These are phyloP conservation scores for Annulohypoxylon stygium DNA, from an alignment of 495 filamentous ascomycete species.

Conservation along the genomic window DNA sequence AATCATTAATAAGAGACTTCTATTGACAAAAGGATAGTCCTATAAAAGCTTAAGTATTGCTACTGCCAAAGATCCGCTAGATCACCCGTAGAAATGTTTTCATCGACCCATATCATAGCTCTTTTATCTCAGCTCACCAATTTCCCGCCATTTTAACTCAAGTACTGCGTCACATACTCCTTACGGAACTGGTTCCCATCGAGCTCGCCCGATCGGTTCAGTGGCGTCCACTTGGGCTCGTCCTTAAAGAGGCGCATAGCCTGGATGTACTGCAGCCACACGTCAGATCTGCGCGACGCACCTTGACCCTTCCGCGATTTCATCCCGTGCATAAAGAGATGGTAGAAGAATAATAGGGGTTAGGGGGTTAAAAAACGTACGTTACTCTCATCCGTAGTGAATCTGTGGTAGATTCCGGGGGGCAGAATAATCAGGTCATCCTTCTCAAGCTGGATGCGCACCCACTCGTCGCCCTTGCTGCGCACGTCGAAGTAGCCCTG, in stretches of 20 bases:
- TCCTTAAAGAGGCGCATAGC: slow-evolving; percentile 99
- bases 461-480: slow-evolving; percentile 79
- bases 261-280: slow-evolving; percentile 79
- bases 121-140: background rate
- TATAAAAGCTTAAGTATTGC: slow-evolving; percentile 29
- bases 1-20: slow-evolving; percentile 21
- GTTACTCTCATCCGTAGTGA: slow-evolving; percentile 91
- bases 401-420: slow-evolving; percentile 97
- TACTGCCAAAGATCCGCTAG: slow-evolving; percentile 29
- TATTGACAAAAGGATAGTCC: slow-evolving; percentile 25
- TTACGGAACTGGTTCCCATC: slow-evolving; percentile 82
- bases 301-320: too few species aligned
- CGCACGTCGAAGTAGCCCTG: slow-evolving; percentile 95
- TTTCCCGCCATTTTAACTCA: slow-evolving; percentile 33
- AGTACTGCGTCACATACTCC: slow-evolving; percentile 71
- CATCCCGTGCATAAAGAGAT: too few species aligned
- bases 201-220: slow-evolving; percentile 84
- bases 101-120: slow-evolving; percentile 20
- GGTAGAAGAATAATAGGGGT: background rate
- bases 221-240: slow-evolving; percentile 97
- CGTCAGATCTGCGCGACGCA: slow-evolving; percentile 19
- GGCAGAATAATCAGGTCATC: slow-evolving; percentile 85
- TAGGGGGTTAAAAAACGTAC: slow-evolving; percentile 66
- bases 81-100: slow-evolving; percentile 18
- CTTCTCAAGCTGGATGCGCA: slow-evolving; percentile 83